Percentiles rank a stretch among this genome's conserved stretches.
Conservation (phyloP, 2,329 filamentous ascomycete species). For the Aspergillus fumigatus region DNA sequence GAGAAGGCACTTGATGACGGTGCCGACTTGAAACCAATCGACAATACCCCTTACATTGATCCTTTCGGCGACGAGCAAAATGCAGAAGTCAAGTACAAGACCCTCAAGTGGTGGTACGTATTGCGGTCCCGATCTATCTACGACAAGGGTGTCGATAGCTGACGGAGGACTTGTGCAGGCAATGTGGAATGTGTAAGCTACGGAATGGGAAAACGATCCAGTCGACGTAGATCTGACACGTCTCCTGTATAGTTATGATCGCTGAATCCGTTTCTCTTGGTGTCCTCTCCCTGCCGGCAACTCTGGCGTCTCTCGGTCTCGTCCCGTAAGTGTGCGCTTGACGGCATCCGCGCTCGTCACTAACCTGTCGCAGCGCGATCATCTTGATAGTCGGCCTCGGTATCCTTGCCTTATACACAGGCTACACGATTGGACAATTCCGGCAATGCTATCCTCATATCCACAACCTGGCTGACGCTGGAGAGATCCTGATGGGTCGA, state of each 20-base stretch:
- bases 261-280: conserved; percentile 55
- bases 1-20: conserved; percentile 6
- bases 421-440: conserved; percentile 57
- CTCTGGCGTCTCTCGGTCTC: conserved; percentile 48
- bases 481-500: conserved; percentile 56
- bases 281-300: conserved; percentile 52
- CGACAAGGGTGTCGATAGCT: conserved; percentile 30
- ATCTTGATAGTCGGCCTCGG: conserved; percentile 54
- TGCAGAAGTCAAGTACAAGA: conserved; percentile 45
- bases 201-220: background rate
- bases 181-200: conserved; percentile 33
- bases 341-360: conserved; percentile 1
- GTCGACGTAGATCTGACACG: background rate
- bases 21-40: conserved; percentile 10
- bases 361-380: conserved; percentile 37
- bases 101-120: conserved; percentile 38
- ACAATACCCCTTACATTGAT: conserved; percentile 14
- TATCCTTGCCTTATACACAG: conserved; percentile 54
- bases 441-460: conserved; percentile 55
- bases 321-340: conserved; percentile 38
- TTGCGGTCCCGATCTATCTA: no score
- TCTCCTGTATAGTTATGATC: conserved; percentile 43
- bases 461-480: conserved; percentile 64
- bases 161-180: conserved; percentile 18
- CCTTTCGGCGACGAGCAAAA: conserved; percentile 31